Conservation (phyloP, 2,329 filamentous ascomycete species). For the Cryphonectria nitschkei region DNA sequence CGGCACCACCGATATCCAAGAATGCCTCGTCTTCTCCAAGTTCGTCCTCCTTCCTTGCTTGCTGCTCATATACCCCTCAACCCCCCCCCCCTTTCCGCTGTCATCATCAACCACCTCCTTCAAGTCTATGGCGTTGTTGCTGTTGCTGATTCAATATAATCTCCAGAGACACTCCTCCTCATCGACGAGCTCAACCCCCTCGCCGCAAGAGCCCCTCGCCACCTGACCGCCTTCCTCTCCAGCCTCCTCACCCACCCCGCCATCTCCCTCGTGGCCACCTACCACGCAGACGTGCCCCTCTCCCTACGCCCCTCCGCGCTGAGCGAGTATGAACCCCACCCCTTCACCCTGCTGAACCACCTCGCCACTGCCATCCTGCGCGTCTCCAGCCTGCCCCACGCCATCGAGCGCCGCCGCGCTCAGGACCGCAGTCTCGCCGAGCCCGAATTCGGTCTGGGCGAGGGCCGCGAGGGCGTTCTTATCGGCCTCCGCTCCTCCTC, state of each 20-base stretch:
- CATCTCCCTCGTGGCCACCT: slow-evolving; percentile 75
- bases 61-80: neutral
- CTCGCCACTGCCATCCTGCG: slow-evolving; percentile 87
- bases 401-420: slow-evolving; percentile 74
- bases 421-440: slow-evolving; percentile 73
- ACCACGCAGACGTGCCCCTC: slow-evolving; percentile 79
- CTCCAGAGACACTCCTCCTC: slow-evolving; percentile 71
- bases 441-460: slow-evolving; percentile 77
- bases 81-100: neutral
- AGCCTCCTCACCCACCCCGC: slow-evolving; percentile 63
- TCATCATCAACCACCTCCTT: no score
- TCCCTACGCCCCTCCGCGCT: slow-evolving; percentile 44
- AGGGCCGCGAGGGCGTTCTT: slow-evolving; percentile 78
- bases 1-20: slow-evolving; percentile 42
- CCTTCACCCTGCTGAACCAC: slow-evolving; percentile 75
- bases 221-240: slow-evolving; percentile 71
- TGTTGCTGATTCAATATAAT: slow-evolving; percentile 27
- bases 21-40: slow-evolving; percentile 46
- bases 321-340: slow-evolving; percentile 66
- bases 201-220: slow-evolving; percentile 54
- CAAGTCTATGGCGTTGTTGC: neutral
- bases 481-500: slow-evolving; percentile 55
- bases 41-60: slow-evolving; percentile 38
- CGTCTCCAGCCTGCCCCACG: slow-evolving; percentile 73
- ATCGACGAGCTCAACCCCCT: slow-evolving; percentile 80